phyloP scores from a whole-genome alignment of 2,329 filamentous ascomycete species.

The Penicillium paneum region DNA sequence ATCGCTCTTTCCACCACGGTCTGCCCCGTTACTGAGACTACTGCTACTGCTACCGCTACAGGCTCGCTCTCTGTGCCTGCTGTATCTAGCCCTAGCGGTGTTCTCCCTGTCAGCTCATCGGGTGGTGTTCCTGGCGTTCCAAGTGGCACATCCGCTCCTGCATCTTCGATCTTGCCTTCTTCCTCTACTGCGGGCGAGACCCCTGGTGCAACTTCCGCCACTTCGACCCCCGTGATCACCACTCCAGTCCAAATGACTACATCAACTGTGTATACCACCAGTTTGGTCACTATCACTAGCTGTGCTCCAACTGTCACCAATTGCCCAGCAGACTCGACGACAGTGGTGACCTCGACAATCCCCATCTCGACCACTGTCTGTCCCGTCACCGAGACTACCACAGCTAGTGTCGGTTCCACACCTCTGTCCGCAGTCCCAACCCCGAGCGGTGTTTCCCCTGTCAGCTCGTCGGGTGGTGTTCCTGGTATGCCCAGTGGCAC shows the following conservation, averaged over 20 bases:
- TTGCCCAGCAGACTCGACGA: constrained; percentile 52
- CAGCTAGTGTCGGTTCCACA: background rate
- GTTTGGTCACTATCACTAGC: constrained; percentile 38
- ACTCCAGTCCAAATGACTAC: constrained; percentile 25
- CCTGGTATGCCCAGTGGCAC: background rate
- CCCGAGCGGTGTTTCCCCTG: background rate
- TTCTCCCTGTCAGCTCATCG: background rate
- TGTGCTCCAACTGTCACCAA: constrained; percentile 41
- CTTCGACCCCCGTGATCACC: background rate
- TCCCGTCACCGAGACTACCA: constrained; percentile 41
- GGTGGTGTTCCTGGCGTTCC: background rate
- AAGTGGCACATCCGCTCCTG: background rate
- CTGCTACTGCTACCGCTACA: constrained; percentile 1
- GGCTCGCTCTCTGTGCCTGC: background rate
- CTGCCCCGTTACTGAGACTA: constrained; percentile 49
- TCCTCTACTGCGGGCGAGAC: background rate
- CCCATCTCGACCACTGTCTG: constrained; percentile 60
- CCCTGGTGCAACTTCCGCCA: background rate
- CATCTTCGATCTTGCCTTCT: background rate
- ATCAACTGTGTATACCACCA: constrained; percentile 39
- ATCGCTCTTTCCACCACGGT: constrained; percentile 59
- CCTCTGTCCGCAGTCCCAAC: background rate
- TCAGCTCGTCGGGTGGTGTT: background rate
- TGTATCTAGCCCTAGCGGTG: background rate
- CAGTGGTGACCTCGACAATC: constrained; percentile 54